Evolutionary conservation across 2,329 filamentous ascomycete species (phyloP).

Genomic region (Xylaria sp.): DNA sequence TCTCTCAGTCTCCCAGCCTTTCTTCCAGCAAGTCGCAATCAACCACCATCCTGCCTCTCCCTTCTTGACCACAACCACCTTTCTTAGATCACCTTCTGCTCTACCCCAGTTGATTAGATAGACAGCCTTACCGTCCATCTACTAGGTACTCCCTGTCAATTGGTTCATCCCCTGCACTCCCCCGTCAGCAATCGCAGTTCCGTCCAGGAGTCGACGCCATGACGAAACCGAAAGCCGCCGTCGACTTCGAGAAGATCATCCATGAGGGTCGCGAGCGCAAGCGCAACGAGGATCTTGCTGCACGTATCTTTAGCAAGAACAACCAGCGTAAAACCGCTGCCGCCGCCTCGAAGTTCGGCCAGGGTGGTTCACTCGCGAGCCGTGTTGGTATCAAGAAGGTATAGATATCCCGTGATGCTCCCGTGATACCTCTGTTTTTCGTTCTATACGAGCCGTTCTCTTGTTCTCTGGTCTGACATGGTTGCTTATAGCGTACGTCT

Average conservation of each 20-base stretch:
- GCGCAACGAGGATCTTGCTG: slow-evolving; percentile 65
- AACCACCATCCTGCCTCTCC: background rate
- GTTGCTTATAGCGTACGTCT: slow-evolving; percentile 27
- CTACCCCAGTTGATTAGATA: background rate
- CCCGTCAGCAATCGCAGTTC: background rate
- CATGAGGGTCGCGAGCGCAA: slow-evolving; percentile 58
- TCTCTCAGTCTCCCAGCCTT: background rate
- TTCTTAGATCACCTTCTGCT: background rate
- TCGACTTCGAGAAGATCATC: slow-evolving; percentile 19
- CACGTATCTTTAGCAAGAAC: slow-evolving; percentile 62
- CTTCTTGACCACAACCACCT: background rate
- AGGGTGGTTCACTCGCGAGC: slow-evolving; percentile 59
- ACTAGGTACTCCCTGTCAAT: background rate
- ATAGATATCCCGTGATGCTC: slow-evolving; percentile 26
- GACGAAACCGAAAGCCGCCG: slow-evolving; percentile 28
- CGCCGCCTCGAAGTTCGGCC: slow-evolving; percentile 45
- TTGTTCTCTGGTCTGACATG: too few relatives aligned
- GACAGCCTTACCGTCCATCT: background rate
- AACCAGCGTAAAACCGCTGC: slow-evolving; percentile 53
- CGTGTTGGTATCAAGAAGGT: slow-evolving; percentile 71
- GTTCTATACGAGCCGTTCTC: too few relatives aligned
- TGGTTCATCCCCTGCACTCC: background rate
- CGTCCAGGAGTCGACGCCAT: slow-evolving; percentile 29
- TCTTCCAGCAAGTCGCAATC: background rate
- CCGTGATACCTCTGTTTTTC: slow-evolving; percentile 18